Conservation (phyloP, 78 protist species). For the Dictyostelium purpureum region DNA sequence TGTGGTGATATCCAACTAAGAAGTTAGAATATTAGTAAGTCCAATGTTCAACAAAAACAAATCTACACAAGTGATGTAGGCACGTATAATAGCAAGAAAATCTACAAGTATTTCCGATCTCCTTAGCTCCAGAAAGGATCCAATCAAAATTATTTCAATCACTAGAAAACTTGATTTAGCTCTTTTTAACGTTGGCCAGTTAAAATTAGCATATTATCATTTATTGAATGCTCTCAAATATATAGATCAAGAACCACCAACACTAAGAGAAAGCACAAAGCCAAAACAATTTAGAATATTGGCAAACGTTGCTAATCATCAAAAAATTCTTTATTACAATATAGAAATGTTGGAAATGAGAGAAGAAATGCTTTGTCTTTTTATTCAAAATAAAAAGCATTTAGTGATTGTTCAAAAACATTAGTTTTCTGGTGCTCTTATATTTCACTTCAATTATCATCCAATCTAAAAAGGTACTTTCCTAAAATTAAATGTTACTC, state of each 20-base stretch:
- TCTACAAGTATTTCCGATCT: too few relatives aligned
- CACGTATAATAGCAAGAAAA: too few relatives aligned
- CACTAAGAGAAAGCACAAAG: neutral
- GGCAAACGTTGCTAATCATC: constrained; percentile 1
- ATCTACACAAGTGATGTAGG: too few relatives aligned
- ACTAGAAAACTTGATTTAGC: constrained; percentile 62
- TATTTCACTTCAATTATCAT: constrained; percentile 24
- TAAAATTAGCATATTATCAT: neutral
- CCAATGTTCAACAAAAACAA: too few relatives aligned
- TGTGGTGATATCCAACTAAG: too few relatives aligned
- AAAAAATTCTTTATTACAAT: constrained; percentile 8
- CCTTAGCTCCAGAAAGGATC: neutral
- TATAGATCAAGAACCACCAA: constrained; percentile 52
- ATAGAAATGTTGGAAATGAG: constrained; percentile 41
- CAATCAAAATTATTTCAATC: constrained; percentile 43
- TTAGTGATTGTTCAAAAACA: constrained; percentile 41
- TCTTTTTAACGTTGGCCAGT: constrained; percentile 30
- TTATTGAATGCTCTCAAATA: constrained; percentile 58
- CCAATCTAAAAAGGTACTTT: too few relatives aligned
- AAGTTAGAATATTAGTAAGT: too few relatives aligned
- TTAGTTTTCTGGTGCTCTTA: constrained; percentile 41
- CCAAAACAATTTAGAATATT: neutral
- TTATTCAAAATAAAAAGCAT: constrained; percentile 32
- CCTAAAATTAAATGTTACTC: too few relatives aligned
- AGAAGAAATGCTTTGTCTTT: constrained; percentile 47